Base-by-base conservation (phyloP, 441 rosid genomes). In the Syzygium syzygioides region DNA sequence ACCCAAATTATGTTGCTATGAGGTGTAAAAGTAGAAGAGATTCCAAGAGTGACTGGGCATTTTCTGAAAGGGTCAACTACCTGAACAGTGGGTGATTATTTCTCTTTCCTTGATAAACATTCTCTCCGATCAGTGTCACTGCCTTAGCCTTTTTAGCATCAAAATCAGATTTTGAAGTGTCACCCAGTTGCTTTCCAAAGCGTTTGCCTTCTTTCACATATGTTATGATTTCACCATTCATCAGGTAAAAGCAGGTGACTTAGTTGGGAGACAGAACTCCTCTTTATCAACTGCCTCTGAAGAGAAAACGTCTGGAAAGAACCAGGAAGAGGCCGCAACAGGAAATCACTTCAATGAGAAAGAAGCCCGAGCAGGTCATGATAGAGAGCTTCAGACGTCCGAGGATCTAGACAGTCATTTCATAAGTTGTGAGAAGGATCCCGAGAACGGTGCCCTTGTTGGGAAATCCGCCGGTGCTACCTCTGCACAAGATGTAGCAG, bases 191-290 rank as follows among this genome's bases (percentile, higher is more conserved):
- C 88, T 14, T 6, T 62, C 79, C 41, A n/a, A 14, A 87, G 26
- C 18, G 9, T 66, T 32, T 1, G 20, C 28, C 3, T n/a, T 84
- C 62, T 55, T 45, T 50, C 37, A 64, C 64, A 32, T 53, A 23
- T 53, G 30, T 88, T 85, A 48, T 85, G 12, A 62, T 85, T 52
- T 30, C 41, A 59, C 80, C 68, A 53, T 90, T 52, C 53, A 32
- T 48, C 88, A 94, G 96, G 93, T 93, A 76, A 90, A 91, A 88
- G 93, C 91, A 14, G 88, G 88, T 26, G 92, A 92, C 89, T 80
- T 90, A 11, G 68, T 88, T 2, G 90, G 56, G 86, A 55, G 80
- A 37, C 85, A 62, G 48, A 89, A 85, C 48, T 52, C 92, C 34
- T 54, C 84, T 32, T 60, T 86, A 55, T 86, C 91, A 83, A 28